Conservation (phyloP, 225 moss, liverwort and hornwort species). For the Polytrichum formosum region DNA sequence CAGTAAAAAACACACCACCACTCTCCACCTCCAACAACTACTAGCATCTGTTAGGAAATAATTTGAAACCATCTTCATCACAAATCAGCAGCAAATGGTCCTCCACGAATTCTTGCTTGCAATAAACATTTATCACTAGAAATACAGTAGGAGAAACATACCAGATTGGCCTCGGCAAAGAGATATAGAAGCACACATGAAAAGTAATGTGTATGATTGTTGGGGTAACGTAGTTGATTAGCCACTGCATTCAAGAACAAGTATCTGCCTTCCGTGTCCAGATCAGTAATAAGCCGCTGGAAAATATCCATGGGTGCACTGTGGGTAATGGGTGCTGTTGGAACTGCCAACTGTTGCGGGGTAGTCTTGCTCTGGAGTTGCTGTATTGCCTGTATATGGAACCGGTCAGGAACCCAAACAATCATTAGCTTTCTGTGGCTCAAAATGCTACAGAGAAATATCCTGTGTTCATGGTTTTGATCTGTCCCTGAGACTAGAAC, state of each 20-base stretch:
- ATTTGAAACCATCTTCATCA: no score
- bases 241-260: slow-evolving; percentile 94
- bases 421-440: slow-evolving; percentile 12
- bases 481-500: no score
- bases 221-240: slow-evolving; percentile 95
- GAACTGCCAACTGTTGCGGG: slow-evolving; percentile 82
- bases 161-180: slow-evolving; percentile 85
- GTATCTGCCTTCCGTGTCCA: slow-evolving; percentile 96
- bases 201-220: slow-evolving; percentile 99
- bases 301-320: slow-evolving; percentile 99
- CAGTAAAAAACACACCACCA: no score
- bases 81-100: no score
- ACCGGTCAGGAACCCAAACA: not conserved
- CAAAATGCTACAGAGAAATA: no score
- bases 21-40: no score
- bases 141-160: slow-evolving; percentile 4
- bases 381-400: slow-evolving; percentile 67
- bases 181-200: slow-evolving; percentile 94
- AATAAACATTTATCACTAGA: no score
- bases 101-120: no score
- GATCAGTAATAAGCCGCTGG: slow-evolving; percentile 81
- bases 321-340: slow-evolving; percentile 92
- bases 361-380: slow-evolving; percentile 90
- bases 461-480: no score
- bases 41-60: no score